A percentile compares a stretch with the other conserved stretches of the same genome.
Conservation (phyloP, 768 basidiomycete species). For the Trametes villosa region DNA sequence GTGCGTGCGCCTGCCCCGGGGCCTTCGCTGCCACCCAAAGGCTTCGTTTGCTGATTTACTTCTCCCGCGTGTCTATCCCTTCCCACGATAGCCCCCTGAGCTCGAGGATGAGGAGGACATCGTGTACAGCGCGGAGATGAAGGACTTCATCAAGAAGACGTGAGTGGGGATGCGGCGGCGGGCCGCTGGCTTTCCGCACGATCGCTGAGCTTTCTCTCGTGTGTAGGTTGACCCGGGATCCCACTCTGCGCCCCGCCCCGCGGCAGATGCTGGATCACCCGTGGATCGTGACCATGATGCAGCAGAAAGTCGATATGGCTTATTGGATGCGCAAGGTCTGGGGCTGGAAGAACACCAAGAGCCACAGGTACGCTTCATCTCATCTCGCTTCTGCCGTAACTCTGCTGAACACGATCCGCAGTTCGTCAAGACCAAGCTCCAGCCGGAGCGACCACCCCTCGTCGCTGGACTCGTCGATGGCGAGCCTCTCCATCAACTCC, state of each 20-base stretch:
- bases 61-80: conserved; percentile 26
- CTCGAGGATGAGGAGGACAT: conserved; percentile 73
- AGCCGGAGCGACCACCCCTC: conserved; percentile 34
- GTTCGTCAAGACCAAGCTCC: conserved; percentile 36
- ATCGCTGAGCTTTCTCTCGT: neutral
- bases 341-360: conserved; percentile 62
- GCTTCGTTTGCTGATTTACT: conserved; percentile 16
- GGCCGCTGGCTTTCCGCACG: conserved; percentile 4
- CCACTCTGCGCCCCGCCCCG: conserved; percentile 73
- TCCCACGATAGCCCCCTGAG: conserved; percentile 65
- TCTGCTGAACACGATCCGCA: conserved; percentile 1
- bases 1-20: conserved; percentile 42
- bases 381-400: neutral
- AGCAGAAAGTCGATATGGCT: conserved; percentile 85
- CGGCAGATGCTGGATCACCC: conserved; percentile 82
- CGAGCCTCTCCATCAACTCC: conserved; percentile 27
- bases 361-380: conserved; percentile 33
- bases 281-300: conserved; percentile 80
- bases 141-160: conserved; percentile 88
- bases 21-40: conserved; percentile 10
- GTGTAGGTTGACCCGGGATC: conserved; percentile 72
- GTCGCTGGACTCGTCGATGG: conserved; percentile 32
- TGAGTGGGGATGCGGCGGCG: conserved; percentile 45
- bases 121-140: conserved; percentile 82
- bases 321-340: conserved; percentile 87